Conservation (phyloP, 2,329 filamentous ascomycete genomes). For the Coleophoma cylindrospora region DNA sequence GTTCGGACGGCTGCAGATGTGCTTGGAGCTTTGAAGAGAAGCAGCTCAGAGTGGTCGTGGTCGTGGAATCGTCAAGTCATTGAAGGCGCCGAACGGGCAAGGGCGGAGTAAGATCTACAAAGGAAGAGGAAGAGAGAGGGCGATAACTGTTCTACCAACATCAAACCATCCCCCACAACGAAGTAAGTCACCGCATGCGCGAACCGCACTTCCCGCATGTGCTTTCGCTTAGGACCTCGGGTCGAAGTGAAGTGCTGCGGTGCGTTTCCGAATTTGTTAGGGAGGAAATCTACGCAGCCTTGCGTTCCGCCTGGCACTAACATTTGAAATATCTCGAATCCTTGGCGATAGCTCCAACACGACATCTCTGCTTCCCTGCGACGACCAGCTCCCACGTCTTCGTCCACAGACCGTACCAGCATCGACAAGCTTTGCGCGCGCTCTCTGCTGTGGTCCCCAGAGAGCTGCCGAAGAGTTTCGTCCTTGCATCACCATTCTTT, state of each 20-base stretch:
- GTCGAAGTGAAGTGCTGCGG: background rate
- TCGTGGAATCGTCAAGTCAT: too few relatives aligned
- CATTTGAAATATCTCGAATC: slow-evolving; percentile 4
- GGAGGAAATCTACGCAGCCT: background rate
- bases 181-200: too few relatives aligned
- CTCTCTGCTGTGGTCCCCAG: slow-evolving; percentile 23
- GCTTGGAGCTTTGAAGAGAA: slow-evolving; percentile 2
- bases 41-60: background rate
- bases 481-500: slow-evolving; percentile 25
- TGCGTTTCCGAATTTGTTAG: background rate
- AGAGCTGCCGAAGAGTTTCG: slow-evolving; percentile 24
- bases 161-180: too few relatives aligned
- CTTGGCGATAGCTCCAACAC: slow-evolving; percentile 5
- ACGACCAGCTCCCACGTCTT: slow-evolving; percentile 11
- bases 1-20: too few relatives aligned
- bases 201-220: too few relatives aligned
- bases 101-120: too few relatives aligned
- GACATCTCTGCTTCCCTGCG: slow-evolving; percentile 11
- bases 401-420: slow-evolving; percentile 13
- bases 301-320: slow-evolving; percentile 10
- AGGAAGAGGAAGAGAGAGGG: too few relatives aligned
- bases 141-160: too few relatives aligned
- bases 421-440: slow-evolving; percentile 26
- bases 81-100: too few relatives aligned
- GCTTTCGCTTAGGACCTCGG: too few relatives aligned